These are phyloP conservation scores for Lichtheimia ornata DNA, from an alignment of 371 early-diverging fungal genomes.

Conservation along the genomic window DNA sequence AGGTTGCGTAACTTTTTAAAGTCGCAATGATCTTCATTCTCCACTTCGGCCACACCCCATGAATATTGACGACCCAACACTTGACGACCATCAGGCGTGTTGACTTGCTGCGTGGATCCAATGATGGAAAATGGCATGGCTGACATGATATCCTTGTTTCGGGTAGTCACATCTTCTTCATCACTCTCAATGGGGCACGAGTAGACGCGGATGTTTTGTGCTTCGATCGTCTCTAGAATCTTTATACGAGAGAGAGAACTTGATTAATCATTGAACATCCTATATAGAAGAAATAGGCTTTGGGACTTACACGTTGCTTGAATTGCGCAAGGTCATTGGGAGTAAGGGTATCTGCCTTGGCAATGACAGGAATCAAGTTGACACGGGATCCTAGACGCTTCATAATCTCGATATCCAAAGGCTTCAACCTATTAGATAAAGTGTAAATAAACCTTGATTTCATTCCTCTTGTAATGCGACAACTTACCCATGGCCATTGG, in stretches of 20 bases:
- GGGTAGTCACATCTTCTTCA: slow-evolving; percentile 72
- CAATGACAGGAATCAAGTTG: slow-evolving; percentile 87
- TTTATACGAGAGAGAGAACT: slow-evolving; percentile 16
- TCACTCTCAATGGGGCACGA: slow-evolving; percentile 79
- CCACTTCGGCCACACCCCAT: slow-evolving; percentile 93
- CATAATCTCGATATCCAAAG: slow-evolving; percentile 92
- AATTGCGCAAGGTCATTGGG: slow-evolving; percentile 75
- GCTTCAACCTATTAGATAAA: slow-evolving; percentile 67
- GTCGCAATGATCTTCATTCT: slow-evolving; percentile 88
- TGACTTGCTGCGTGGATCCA: slow-evolving; percentile 81
- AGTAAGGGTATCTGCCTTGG: slow-evolving; percentile 70
- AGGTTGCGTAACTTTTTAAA: slow-evolving; percentile 91
- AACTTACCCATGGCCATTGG: slow-evolving; percentile 82
- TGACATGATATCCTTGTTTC: slow-evolving; percentile 79
- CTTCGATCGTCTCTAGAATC: slow-evolving; percentile 73
- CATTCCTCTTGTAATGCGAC: background rate
- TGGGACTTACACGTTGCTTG: slow-evolving; percentile 64
- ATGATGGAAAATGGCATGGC: slow-evolving; percentile 96
- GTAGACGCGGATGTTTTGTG: slow-evolving; percentile 77
- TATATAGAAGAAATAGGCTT: background rate
- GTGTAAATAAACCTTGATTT: background rate
- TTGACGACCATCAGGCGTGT: slow-evolving; percentile 64
- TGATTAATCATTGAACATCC: background rate
- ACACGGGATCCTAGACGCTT: slow-evolving; percentile 76
- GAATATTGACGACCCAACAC: slow-evolving; percentile 88